Evolutionary conservation across 805 yeast species (phyloP).

Genomic region (Zygoascus biomembranicola): DNA sequence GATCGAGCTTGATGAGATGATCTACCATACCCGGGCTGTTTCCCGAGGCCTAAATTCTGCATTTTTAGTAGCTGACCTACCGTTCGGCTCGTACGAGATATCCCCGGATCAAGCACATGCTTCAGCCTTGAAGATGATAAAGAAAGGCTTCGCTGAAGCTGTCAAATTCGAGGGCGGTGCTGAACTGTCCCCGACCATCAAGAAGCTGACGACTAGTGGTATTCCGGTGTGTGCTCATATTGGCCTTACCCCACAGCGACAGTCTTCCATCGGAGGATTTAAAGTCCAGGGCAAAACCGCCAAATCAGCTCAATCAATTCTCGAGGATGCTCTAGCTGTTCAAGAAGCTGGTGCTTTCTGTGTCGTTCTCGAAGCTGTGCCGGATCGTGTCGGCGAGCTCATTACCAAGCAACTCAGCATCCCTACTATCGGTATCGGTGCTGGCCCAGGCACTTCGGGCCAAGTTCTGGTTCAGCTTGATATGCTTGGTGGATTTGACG

Average conservation of each 20-base stretch:
- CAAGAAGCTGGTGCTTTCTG: constrained; percentile 72
- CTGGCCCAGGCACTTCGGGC: constrained; percentile 76
- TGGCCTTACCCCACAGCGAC: constrained; percentile 87
- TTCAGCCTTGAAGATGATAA: constrained; percentile 48
- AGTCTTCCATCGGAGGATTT: constrained; percentile 74
- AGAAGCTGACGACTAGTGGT: constrained; percentile 54
- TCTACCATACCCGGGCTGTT: constrained; percentile 69
- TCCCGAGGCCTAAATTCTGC: constrained; percentile 59
- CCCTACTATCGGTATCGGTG: constrained; percentile 95
- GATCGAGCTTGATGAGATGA: constrained; percentile 65
- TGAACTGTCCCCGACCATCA: constrained; percentile 46
- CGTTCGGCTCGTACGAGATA: constrained; percentile 78
- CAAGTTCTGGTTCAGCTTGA: constrained; percentile 89
- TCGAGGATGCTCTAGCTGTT: constrained; percentile 58
- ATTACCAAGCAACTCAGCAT: constrained; percentile 53
- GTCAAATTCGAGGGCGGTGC: constrained; percentile 81
- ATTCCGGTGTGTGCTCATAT: constrained; percentile 88
- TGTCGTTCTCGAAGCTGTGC: constrained; percentile 78
- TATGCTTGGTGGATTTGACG: constrained; percentile 56
- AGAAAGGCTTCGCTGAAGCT: constrained; percentile 50
- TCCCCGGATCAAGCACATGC: constrained; percentile 55
- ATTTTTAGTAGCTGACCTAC: constrained; percentile 74
- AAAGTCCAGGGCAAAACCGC: constrained; percentile 68
- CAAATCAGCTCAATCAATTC: constrained; percentile 45
- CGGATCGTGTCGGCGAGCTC: constrained; percentile 55